Conservation (phyloP, 2,329 filamentous ascomycete genomes). For the Hortaea werneckii region DNA sequence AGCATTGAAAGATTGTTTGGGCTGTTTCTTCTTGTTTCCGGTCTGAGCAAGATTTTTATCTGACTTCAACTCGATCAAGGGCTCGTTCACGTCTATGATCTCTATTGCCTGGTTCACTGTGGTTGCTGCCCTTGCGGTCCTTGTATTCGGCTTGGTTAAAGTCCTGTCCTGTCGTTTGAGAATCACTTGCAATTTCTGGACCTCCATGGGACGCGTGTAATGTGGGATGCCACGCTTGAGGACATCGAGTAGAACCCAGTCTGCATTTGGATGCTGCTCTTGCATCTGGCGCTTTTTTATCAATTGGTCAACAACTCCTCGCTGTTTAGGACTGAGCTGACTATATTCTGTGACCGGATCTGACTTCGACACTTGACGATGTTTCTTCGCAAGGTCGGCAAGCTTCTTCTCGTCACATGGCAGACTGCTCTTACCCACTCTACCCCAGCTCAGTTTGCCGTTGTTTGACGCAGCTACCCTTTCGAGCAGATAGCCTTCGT, state of each 20-base stretch:
- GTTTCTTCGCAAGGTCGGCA: background rate
- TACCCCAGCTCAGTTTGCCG: constrained; percentile 3
- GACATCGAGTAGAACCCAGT: constrained; percentile 8
- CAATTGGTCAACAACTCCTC: constrained; percentile 7
- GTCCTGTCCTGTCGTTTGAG: constrained; percentile 3
- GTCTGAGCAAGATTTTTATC: no score
- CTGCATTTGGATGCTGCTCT: constrained; percentile 8
- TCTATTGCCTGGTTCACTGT: constrained; percentile 2
- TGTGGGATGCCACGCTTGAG: constrained; percentile 1
- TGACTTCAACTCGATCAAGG: background rate
- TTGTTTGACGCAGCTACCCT: constrained; percentile 2
- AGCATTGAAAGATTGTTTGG: background rate
- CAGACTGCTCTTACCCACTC: constrained; percentile 6
- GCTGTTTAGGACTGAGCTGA: constrained; percentile 7
- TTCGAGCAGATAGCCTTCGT: constrained; percentile 5
- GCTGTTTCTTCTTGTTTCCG: constrained; percentile 1
- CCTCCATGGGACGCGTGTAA: background rate
- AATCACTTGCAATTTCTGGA: constrained; percentile 6
- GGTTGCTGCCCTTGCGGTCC: background rate
- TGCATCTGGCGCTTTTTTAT: constrained; percentile 3
- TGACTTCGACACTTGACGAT: constrained; percentile 1
- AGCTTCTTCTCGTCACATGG: constrained; percentile 6
- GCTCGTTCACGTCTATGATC: constrained; percentile 9
- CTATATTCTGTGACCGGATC: constrained; percentile 1
- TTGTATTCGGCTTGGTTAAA: background rate